Evolutionary conservation across 2,329 filamentous ascomycete species (phyloP), one percentile per base, ranked within the genome.

Genomic region (Alternaria arborescens): DNA sequence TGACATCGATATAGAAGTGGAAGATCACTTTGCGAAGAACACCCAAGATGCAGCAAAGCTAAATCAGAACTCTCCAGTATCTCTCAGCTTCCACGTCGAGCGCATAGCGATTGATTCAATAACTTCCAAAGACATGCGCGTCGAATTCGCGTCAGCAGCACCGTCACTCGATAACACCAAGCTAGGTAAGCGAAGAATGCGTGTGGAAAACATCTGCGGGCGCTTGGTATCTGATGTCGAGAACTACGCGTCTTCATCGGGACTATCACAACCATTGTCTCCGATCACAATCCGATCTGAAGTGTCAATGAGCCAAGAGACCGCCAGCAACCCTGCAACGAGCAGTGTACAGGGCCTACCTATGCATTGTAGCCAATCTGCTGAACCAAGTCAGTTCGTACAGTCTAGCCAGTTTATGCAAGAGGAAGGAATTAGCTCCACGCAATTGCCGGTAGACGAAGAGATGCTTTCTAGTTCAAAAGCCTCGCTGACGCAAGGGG

Each of bases 61-160:
- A 67, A 75, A 79, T n/a, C 72, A 81, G 4, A 75, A 79, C 3
- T 80, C 83, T 5, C 86, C 84, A 2, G 83, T 89, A 4, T 89
- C 89, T 2, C 82, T 92, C 52, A 87, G 89, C 71, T 81, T 94
- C 32, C 84, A 86, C 22, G 79, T 93, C 14, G 86, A 89, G 20
- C 82, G 84, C 55, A 84, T 92, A 38, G 84, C 88, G 56, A 85
- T 92, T 5, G 89, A 92, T 65, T 89, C 89, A 3, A 84, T 92
- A 48, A 72, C 71, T 7, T 64, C 74, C 32, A 63, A 65, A 52
- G 66, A 72, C 48, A 55, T 69, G 20, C 65, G 55, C n/a, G 60
- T 76, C n/a, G 56, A 77, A 14, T 40, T 73, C 22, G 62, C 61
- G 6, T 61, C 70, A 6, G 40, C 67, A 34, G 28, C 56, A 8